Base-by-base conservation (phyloP, 192 early-diverging fungal species). In the Coemansia sp. region DNA sequence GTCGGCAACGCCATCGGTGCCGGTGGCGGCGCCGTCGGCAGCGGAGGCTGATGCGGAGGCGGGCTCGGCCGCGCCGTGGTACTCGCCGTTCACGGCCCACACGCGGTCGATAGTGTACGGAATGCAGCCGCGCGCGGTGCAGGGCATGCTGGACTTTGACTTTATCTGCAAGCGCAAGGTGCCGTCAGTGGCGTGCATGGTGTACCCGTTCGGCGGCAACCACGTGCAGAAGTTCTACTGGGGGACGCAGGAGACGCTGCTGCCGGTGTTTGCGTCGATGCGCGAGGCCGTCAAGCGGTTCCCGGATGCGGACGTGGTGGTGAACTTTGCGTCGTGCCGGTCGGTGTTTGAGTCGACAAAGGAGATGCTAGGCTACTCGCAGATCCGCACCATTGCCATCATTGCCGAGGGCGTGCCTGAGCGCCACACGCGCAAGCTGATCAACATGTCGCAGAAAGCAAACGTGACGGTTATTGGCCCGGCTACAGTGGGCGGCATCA, bases 171-270 rank as follows among this genome's bases (percentile, higher is more conserved):
- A 93, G 80, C 88, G 96, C 61, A 53, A 70, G 16, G 70, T 84
- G 49, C 96, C 96, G 14, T 96, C 93, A 21, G 96, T 98, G 45
- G 92, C 93, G 12, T 94, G 92, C 67, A 98, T 98, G 96, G 88
- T 98, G 62, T 98, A 98, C 70, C 94, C 96, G 55, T 98, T 98
- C 76, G 93, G 96, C 56, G 96, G 96, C 41, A 91, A 92, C 79
- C 94, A 98, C 68, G 90, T 98, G 52, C 96, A 98, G 70, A 98
- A 96, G 78, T 98, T 98, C 84, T 98, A 98, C 86, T 98, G 96
- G 96, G 96, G 96, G 41, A 96, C 94, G 39, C 89, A 94, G 82
- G 96, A 98, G 79, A 96, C 93, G 31, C 82, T 98, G 42, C 68
- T 98, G 46, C 89, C 91, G 16, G 96, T 98, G 20, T 96, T 94